These are phyloP conservation scores for Exidia glandulosa DNA, from an alignment of 768 basidiomycete genomes.

Conservation along the genomic window DNA sequence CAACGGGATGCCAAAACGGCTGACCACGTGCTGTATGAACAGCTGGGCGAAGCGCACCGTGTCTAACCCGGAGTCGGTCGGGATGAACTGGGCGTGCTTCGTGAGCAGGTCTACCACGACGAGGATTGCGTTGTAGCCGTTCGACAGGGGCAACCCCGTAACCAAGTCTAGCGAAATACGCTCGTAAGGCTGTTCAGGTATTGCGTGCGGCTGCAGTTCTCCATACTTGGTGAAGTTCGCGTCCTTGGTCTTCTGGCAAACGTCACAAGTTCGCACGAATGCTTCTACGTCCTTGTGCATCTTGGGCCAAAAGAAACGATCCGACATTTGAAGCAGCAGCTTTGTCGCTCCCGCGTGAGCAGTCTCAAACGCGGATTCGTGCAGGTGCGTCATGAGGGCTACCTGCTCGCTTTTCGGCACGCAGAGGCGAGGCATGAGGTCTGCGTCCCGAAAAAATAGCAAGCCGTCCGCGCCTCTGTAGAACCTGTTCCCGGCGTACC, in stretches of 20 bases:
- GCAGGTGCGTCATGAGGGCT: background rate
- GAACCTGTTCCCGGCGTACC: slow-evolving; percentile 4
- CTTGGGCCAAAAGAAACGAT: slow-evolving; percentile 1
- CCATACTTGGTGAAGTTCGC: slow-evolving; percentile 1
- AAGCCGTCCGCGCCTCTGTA: slow-evolving; percentile 8
- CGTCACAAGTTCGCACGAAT: slow-evolving; percentile 4
- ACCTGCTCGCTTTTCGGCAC: slow-evolving; percentile 2
- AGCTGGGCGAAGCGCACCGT: background rate
- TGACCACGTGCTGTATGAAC: background rate
- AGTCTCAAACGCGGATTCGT: slow-evolving; percentile 2
- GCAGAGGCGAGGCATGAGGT: slow-evolving; percentile 8
- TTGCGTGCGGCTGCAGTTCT: slow-evolving; percentile 1
- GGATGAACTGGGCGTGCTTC: slow-evolving; percentile 33
- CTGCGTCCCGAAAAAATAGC: slow-evolving; percentile 8
- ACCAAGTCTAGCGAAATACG: slow-evolving; percentile 5
- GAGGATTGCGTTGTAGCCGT: slow-evolving; percentile 27
- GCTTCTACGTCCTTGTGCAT: slow-evolving; percentile 5
- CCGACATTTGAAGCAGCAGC: slow-evolving; percentile 1
- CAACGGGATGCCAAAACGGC: slow-evolving; percentile 1
- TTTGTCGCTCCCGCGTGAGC: slow-evolving; percentile 8
- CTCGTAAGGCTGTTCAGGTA: slow-evolving; percentile 7
- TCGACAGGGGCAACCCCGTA: slow-evolving; percentile 22
- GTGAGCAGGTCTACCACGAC: slow-evolving; percentile 30
- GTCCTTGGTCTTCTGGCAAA: slow-evolving; percentile 8
- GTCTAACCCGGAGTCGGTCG: slow-evolving; percentile 9